Conservation (phyloP, 306 rosid species). For the Rosa lucieae region DNA sequence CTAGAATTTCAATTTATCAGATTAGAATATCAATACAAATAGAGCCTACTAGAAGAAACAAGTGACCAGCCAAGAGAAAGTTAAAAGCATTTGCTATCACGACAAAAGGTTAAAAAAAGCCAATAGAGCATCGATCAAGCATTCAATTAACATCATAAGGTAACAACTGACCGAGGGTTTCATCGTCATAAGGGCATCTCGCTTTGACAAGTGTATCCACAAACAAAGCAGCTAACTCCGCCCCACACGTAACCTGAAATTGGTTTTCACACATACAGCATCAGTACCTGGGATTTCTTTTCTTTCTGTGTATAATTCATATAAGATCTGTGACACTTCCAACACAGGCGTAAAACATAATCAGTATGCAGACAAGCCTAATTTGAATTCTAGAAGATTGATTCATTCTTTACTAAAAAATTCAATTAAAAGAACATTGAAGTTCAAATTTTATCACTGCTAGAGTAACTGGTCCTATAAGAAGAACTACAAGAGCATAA, state of each 20-base stretch:
- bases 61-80: constrained; percentile 18
- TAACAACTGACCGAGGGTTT: constrained; percentile 70
- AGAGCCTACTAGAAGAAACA: constrained; percentile 21
- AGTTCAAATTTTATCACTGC: neutral
- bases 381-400: neutral
- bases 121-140: neutral
- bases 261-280: constrained; percentile 2
- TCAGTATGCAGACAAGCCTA: neutral
- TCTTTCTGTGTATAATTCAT: too few relatives aligned
- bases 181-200: constrained; percentile 57
- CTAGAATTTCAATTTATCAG: neutral
- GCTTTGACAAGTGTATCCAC: constrained; percentile 89
- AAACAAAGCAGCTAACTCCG: constrained; percentile 84
- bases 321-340: too few relatives aligned
- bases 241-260: constrained; percentile 87
- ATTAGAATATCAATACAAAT: neutral
- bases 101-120: constrained; percentile 6
- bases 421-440: neutral
- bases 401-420: too few relatives aligned
- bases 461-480: neutral
- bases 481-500: constrained; percentile 20
- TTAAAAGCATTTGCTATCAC: constrained; percentile 9
- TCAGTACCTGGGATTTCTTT: constrained; percentile 5
- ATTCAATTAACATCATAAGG: constrained; percentile 24
- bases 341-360: neutral